Evolutionary conservation across 1,284 basidiomycete species (phyloP), one percentile per base, ranked within the genome.

Genomic region (Ustilago nuda): DNA sequence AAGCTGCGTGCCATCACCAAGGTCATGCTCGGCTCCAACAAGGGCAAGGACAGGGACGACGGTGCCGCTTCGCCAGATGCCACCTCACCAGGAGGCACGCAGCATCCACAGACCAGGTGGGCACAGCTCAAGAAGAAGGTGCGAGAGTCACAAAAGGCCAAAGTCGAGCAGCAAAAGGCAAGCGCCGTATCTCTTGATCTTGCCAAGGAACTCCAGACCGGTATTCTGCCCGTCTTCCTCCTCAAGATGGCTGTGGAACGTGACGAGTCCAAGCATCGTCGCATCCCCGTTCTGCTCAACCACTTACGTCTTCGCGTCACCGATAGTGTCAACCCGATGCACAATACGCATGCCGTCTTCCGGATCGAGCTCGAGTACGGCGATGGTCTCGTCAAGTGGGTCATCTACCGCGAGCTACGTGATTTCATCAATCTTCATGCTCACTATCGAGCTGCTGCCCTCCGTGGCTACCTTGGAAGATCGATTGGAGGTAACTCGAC

Each of bases 311-410:
- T 95, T 65, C 90, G 92, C 9, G 90, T 96, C 63, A 93, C 92
- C 80, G 94, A 95, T 86, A 93, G 92, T 75, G 86, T 96, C 56
- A 91, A 95, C 86, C 92, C 93, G 4, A 88, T 93, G 74, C 90
- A 93, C 80, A 90, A 90, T 36, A 88, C 91, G 59, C 93, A 93
- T 82, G 91, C 93, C 5, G 91, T 95, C 3, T 97, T 95, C 86
- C 90, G 94, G 19, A 94, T 97, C 78, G 94, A 97, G 86, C 96
- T 95, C 87, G 94, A 97, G 87, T 98, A 99, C 84, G 96, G 94
- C 1, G 95, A 97, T 77, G 94, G 94, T n/a, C 92, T 92, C 4
- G 91, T 92, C 65, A 67, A 73, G 35, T 99, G 97, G 96, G 94
- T 98, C 36, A 91, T 99, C 52, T 98, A 99, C 87, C 91, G 96